Conservation (phyloP, 257 asterid species). For the Nicotiana knightiana region DNA sequence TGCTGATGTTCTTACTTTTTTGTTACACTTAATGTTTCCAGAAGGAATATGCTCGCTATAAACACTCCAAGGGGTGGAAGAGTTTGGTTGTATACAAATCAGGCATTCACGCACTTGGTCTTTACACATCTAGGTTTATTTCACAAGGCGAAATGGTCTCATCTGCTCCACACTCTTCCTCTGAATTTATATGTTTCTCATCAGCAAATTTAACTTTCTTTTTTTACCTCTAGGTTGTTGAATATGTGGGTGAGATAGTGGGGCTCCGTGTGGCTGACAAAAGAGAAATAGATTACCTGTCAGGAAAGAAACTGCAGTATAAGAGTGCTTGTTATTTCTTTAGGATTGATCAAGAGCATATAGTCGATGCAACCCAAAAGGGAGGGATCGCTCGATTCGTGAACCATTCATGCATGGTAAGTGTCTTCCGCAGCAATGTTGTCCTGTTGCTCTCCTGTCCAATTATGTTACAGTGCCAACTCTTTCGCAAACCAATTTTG, state of each 20-base stretch:
- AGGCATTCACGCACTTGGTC: constrained; percentile 64
- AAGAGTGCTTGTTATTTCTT: constrained; percentile 69
- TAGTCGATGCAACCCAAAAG: constrained; percentile 64
- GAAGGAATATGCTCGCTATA: constrained; percentile 55
- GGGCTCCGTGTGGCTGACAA: constrained; percentile 62
- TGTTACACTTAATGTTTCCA: constrained; percentile 23
- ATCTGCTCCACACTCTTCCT: constrained; percentile 6
- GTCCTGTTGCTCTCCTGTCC: neutral
- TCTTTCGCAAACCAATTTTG: neutral
- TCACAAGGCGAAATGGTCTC: constrained; percentile 51
- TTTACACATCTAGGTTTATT: constrained; percentile 61
- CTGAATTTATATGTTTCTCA: neutral
- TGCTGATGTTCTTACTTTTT: constrained; percentile 1
- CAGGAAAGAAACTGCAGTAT: constrained; percentile 53
- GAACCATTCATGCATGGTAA: constrained; percentile 62
- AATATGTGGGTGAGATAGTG: constrained; percentile 62
- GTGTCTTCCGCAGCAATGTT: neutral
- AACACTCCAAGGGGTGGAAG: constrained; percentile 54
- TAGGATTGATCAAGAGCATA: constrained; percentile 52
- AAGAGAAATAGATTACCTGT: constrained; percentile 59
- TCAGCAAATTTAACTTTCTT: neutral
- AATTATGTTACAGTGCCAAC: neutral
- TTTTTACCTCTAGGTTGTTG: constrained; percentile 45
- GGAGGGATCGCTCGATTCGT: constrained; percentile 75
- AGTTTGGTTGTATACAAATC: constrained; percentile 62